Evolutionary conservation across 441 rosid species (phyloP).

Genomic region (Syzygium syzygioides): DNA sequence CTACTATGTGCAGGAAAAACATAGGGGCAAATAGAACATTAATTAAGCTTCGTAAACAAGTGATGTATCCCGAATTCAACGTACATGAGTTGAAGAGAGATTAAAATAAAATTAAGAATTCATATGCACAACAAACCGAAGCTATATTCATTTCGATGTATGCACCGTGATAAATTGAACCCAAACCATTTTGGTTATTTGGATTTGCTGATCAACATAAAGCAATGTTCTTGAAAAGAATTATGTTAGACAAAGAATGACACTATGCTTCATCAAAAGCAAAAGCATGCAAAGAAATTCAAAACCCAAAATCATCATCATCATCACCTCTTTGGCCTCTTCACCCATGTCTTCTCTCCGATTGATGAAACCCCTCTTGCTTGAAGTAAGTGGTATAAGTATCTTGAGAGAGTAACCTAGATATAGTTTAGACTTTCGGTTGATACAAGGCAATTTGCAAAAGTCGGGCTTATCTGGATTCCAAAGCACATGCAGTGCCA

Average conservation of each 20-base stretch:
- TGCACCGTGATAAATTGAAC: neutral
- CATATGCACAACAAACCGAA: fast-evolving
- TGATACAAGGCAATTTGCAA: neutral
- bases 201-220: neutral
- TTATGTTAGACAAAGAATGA: neutral
- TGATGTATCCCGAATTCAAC: neutral
- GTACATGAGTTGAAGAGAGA: neutral
- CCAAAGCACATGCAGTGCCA: conserved; percentile 44
- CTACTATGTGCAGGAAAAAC: neutral
- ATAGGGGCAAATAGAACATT: neutral
- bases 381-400: neutral
- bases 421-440: neutral
- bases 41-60: neutral
- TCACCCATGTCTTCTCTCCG: conserved; percentile 39
- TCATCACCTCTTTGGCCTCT: conserved; percentile 46
- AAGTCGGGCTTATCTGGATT: conserved; percentile 12
- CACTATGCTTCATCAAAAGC: neutral
- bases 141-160: neutral
- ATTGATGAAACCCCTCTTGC: neutral
- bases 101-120: neutral
- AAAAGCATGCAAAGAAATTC: neutral
- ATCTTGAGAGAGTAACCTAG: neutral
- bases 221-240: neutral
- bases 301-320: neutral
- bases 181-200: neutral